phyloP scores from a whole-genome alignment of 2,329 filamentous ascomycete species.

The Grosmannia huntii region DNA sequence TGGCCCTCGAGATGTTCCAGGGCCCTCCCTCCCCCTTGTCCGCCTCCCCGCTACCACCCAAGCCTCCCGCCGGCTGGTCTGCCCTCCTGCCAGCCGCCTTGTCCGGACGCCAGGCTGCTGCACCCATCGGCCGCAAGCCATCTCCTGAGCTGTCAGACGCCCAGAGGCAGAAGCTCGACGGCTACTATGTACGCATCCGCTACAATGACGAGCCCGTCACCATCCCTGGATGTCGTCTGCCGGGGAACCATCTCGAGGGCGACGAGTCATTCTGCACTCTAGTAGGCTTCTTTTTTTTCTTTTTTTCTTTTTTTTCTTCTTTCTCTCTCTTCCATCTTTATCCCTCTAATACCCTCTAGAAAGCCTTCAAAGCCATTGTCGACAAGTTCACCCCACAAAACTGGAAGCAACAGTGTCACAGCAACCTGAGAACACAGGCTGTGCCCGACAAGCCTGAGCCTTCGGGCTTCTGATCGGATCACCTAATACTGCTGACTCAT shows the following conservation, averaged over 20 bases:
- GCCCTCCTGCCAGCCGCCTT: slow-evolving; percentile 23
- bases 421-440: slow-evolving; percentile 27
- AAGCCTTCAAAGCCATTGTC: slow-evolving; percentile 83
- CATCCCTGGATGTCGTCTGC: slow-evolving; percentile 65
- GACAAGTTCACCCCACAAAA: slow-evolving; percentile 77
- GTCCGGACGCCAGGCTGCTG: slow-evolving; percentile 8
- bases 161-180: slow-evolving; percentile 50
- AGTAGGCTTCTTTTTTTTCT: slow-evolving; percentile 29
- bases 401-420: slow-evolving; percentile 51
- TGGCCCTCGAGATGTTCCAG: slow-evolving; percentile 83
- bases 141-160: slow-evolving; percentile 38
- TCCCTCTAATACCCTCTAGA: slow-evolving; percentile 27
- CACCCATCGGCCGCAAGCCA: slow-evolving; percentile 47
- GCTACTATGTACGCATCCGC: slow-evolving; percentile 77
- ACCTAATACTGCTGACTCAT: too few species aligned
- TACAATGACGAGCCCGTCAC: slow-evolving; percentile 81
- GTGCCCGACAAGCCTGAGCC: slow-evolving; percentile 37
- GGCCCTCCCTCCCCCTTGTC: slow-evolving; percentile 23
- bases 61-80: slow-evolving; percentile 10
- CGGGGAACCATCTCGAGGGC: slow-evolving; percentile 73
- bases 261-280: slow-evolving; percentile 87
- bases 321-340: background rate
- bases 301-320: background rate
- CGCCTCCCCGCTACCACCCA: slow-evolving; percentile 9
- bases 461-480: slow-evolving; percentile 29